Evolutionary conservation across 495 filamentous ascomycete species (phyloP), one percentile per base, ranked within the genome.

Genomic region (Xylaria bambusicola): DNA sequence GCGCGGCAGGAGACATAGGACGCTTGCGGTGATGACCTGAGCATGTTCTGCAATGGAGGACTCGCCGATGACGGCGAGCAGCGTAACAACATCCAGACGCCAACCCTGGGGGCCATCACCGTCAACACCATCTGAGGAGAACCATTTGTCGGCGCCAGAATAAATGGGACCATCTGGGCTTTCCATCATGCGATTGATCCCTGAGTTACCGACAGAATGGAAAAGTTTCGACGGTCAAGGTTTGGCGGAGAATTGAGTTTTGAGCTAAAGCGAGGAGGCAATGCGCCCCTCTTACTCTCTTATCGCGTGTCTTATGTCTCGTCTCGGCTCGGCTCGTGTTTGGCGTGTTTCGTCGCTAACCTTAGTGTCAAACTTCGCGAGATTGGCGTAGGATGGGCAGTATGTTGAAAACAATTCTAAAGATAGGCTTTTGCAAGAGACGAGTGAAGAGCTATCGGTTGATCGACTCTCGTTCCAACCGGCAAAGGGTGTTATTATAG

Each of bases 51-150:
- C 76, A 44, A 87, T 81, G 3, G 80, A 75, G 13, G 77, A 77
- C 62, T 86, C 84, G 62, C 85, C 85, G 58, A 87, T 82, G 60
- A 87, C 81, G 47, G 85, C 84, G 51, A 88, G 78, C 3, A 88
- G 76, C 29, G 80, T 80, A 54, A 88, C 83, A 38, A 86, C 80
- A 66, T 88, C 85, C 58, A 87, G 76, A 23, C 79, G 74, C 80
- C 80, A 83, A 26, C 74, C 78, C 54, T 48, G 38, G 21, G 67
- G 65, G 8, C 70, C 70, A 27, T 76, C 67, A 15, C 56, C 58
- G 1, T 50, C 38, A 50, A 56, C 52, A 26, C 68, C 52, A 20
- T 71, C 73, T 26, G 51, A 67, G 23, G 76, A 71, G 61, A 80
- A 79, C 76, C 76, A 79, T 31, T 15, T 50, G 2, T 42, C 35